These are phyloP conservation scores for Podospora pseudoanserina DNA, from an alignment of 495 filamentous ascomycete genomes.

Conservation along the genomic window DNA sequence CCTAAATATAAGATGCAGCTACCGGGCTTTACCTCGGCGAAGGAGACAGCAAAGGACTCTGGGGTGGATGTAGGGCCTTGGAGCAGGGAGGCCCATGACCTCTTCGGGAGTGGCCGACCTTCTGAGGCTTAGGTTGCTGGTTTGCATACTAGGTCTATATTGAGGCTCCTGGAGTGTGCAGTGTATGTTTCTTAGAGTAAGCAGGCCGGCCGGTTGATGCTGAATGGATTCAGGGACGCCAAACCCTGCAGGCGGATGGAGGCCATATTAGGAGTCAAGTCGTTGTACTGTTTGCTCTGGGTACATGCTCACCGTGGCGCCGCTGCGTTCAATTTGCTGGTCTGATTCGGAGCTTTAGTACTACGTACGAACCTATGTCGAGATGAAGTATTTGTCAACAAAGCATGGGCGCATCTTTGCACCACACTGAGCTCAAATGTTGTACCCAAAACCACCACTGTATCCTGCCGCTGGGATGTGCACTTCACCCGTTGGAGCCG, in stretches of 20 bases:
- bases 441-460: background rate
- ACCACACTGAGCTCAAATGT: background rate
- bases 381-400: background rate
- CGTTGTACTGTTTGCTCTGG: background rate
- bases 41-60: background rate
- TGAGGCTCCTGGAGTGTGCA: background rate
- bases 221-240: background rate
- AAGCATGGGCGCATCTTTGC: background rate
- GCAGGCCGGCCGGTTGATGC: background rate
- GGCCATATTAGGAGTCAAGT: background rate
- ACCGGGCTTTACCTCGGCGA: slow-evolving; percentile 40
- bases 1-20: slow-evolving; percentile 30
- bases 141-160: background rate
- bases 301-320: background rate
- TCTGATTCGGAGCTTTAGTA: background rate
- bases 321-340: background rate
- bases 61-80: slow-evolving; percentile 43
- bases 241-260: background rate
- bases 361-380: background rate
- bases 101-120: slow-evolving; percentile 45
- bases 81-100: slow-evolving; percentile 52
- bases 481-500: background rate
- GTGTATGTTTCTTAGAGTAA: background rate
- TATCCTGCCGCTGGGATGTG: background rate
- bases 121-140: background rate